Evolutionary conservation across 2,329 filamentous ascomycete species (phyloP).

Genomic region (Aspergillus vadensis): DNA sequence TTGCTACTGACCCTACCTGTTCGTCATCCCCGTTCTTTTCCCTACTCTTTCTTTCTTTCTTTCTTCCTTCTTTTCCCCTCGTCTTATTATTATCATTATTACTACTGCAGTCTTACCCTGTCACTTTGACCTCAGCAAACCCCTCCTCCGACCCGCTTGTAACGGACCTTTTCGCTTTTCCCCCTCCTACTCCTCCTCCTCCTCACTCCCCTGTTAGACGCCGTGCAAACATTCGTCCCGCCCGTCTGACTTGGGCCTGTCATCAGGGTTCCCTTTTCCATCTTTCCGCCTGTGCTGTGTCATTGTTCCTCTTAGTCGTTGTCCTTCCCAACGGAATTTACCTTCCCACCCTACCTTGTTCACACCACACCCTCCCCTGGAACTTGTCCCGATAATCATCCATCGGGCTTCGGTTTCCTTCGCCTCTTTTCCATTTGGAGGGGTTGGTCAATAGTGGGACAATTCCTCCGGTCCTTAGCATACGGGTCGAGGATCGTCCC

Average conservation of each 20-base stretch:
- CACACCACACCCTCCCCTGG: not conserved
- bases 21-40: conserved; percentile 5
- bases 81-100: not conserved
- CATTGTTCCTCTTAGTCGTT: not conserved
- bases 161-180: conserved; percentile 13
- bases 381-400: not conserved
- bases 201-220: conserved; percentile 22
- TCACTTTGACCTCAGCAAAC: conserved; percentile 21
- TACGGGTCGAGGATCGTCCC: conserved; percentile 18
- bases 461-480: conserved; percentile 11
- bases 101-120: conserved; percentile 15
- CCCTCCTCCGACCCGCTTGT: conserved; percentile 25
- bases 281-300: not conserved
- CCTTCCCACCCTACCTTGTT: not conserved
- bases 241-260: conserved; percentile 9
- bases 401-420: not conserved
- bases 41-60: not conserved
- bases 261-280: not conserved
- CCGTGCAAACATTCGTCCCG: conserved; percentile 32
- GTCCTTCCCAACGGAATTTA: conserved; percentile 1
- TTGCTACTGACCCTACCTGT: conserved; percentile 5
- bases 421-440: not conserved
- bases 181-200: conserved; percentile 4
- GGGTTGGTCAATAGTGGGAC: conserved; percentile 4
- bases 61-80: conserved; percentile 2